These are phyloP conservation scores for Scleroderma citrinum DNA, from an alignment of 768 basidiomycete genomes.

Conservation along the genomic window DNA sequence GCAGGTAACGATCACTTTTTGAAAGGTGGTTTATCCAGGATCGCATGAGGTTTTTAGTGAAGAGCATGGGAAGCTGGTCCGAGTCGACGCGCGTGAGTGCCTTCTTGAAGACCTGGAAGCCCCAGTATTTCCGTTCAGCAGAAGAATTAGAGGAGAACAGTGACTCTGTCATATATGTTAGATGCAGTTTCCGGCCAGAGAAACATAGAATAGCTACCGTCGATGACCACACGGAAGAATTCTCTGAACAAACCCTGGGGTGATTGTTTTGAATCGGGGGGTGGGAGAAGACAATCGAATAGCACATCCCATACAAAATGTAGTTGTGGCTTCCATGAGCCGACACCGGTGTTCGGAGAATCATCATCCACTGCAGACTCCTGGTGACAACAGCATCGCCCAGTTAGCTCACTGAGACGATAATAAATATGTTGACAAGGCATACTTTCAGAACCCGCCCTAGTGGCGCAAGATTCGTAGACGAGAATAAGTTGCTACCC, in stretches of 20 bases:
- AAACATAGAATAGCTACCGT: slow-evolving; percentile 51
- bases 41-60: slow-evolving; percentile 94
- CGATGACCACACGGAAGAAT: slow-evolving; percentile 87
- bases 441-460: slow-evolving; percentile 77
- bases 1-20: slow-evolving; percentile 79
- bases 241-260: slow-evolving; percentile 71
- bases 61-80: slow-evolving; percentile 74
- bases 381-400: slow-evolving; percentile 29
- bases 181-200: neutral
- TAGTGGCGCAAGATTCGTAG: slow-evolving; percentile 65
- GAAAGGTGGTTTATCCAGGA: slow-evolving; percentile 96
- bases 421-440: neutral
- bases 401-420: neutral
- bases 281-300: slow-evolving; percentile 65
- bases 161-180: slow-evolving; percentile 50
- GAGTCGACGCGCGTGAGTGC: slow-evolving; percentile 63
- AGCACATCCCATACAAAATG: slow-evolving; percentile 91
- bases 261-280: slow-evolving; percentile 28
- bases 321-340: slow-evolving; percentile 82
- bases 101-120: slow-evolving; percentile 87
- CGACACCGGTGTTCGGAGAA: slow-evolving; percentile 42
- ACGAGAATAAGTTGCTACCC: slow-evolving; percentile 58
- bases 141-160: slow-evolving; percentile 82
- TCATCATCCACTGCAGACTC: slow-evolving; percentile 55
- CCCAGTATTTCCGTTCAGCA: slow-evolving; percentile 88